Evolutionary conservation across 306 rosid species (phyloP).

Genomic region (Bauhinia variegata): DNA sequence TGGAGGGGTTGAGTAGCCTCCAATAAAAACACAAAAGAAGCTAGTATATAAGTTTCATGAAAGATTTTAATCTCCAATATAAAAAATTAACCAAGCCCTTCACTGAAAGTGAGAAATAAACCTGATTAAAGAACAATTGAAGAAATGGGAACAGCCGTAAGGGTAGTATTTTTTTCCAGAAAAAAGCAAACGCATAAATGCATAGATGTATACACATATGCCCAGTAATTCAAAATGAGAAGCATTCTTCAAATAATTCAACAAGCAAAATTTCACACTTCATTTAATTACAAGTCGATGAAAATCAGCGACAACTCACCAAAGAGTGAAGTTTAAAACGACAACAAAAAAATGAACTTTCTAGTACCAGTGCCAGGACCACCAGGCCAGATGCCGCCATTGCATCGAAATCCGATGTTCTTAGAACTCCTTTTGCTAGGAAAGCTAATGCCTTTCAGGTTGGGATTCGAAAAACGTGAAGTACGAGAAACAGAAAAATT

Average conservation of each 20-base stretch:
- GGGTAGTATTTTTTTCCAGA: neutral
- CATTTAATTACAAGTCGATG: neutral
- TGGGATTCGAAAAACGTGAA: slow-evolving; percentile 27
- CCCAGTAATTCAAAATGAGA: neutral
- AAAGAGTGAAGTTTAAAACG: neutral
- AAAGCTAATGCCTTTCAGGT: slow-evolving; percentile 35
- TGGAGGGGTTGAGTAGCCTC: no score
- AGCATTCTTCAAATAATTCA: slow-evolving; percentile 9
- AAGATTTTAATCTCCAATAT: neutral
- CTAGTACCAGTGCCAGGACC: slow-evolving; percentile 61
- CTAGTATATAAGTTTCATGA: neutral
- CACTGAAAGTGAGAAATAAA: neutral
- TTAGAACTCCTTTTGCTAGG: slow-evolving; percentile 36
- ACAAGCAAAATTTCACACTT: neutral
- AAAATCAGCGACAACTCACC: neutral
- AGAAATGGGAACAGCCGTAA: neutral
- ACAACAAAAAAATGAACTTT: neutral
- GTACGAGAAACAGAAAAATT: slow-evolving; percentile 25
- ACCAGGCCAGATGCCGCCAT: slow-evolving; percentile 52
- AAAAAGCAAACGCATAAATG: neutral
- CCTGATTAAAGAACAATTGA: neutral
- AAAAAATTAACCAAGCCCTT: slow-evolving; percentile 7
- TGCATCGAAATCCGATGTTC: slow-evolving; percentile 45
- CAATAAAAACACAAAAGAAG: no score
- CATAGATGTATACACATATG: no score